These are phyloP conservation scores for Colletotrichum cereale DNA, from an alignment of 2,329 filamentous ascomycete genomes.

Conservation along the genomic window DNA sequence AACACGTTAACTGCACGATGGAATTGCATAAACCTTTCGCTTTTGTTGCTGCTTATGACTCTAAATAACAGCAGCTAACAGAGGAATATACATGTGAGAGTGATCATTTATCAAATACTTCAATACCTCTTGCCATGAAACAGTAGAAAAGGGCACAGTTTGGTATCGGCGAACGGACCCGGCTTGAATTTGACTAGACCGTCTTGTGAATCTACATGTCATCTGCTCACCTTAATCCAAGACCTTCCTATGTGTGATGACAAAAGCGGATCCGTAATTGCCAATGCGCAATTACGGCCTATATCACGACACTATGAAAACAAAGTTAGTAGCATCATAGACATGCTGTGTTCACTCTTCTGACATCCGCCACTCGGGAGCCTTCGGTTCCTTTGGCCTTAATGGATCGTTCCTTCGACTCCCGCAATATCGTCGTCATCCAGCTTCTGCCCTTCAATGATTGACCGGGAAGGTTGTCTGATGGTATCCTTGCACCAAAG, in stretches of 20 bases:
- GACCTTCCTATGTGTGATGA: no score
- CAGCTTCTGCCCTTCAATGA: constrained; percentile 49
- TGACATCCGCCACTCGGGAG: neutral
- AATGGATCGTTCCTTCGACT: constrained; percentile 46
- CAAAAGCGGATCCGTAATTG: no score
- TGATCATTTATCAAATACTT: no score
- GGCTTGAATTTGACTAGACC: neutral
- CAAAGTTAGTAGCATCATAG: neutral
- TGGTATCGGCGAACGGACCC: neutral
- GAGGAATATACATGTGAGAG: no score
- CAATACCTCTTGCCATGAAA: no score
- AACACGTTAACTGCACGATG: no score
- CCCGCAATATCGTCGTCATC: constrained; percentile 51
- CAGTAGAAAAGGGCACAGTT: no score
- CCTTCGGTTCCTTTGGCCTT: neutral
- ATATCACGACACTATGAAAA: no score
- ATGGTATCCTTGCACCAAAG: constrained; percentile 47
- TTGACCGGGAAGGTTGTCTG: constrained; percentile 48
- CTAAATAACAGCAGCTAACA: no score
- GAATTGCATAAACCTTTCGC: no score
- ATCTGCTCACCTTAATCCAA: neutral
- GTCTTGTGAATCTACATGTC: neutral
- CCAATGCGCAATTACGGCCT: no score
- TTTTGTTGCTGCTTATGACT: no score
- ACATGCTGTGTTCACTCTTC: neutral